Conservation (phyloP, 1,139 yeast species). For the Saccharomyces hybrid region DNA sequence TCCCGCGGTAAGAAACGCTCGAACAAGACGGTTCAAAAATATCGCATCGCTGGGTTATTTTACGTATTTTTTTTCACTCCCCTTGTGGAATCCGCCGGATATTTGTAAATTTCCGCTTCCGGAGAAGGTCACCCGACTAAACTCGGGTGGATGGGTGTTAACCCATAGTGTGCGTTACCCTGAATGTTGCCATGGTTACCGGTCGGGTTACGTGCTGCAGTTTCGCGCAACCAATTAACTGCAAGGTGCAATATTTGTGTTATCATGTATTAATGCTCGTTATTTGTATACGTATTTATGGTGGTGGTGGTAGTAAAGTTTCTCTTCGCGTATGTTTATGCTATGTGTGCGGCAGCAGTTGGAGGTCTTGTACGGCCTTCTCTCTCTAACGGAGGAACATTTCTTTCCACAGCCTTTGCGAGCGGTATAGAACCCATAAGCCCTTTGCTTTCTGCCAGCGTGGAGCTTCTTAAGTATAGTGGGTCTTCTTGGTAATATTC, state of each 20-base stretch:
- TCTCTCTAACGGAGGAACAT: slow-evolving; percentile 78
- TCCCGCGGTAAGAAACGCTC: not conserved
- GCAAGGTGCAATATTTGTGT: not conserved
- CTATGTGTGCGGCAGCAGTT: slow-evolving; percentile 11
- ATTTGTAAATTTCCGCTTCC: slow-evolving; percentile 1
- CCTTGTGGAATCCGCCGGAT: not conserved
- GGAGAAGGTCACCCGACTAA: not conserved
- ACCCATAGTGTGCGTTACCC: too few species aligned
- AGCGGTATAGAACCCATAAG: slow-evolving; percentile 73
- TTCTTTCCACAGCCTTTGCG: slow-evolving; percentile 41
- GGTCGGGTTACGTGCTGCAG: not conserved
- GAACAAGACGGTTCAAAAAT: not conserved
- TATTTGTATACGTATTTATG: slow-evolving; percentile 1
- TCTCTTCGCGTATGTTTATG: slow-evolving; percentile 1
- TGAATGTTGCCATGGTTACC: not conserved
- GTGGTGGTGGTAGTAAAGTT: slow-evolving; percentile 19
- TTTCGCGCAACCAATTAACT: too few species aligned
- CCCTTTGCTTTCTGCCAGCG: slow-evolving; percentile 84
- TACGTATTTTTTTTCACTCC: not conserved
- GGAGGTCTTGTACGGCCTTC: slow-evolving; percentile 56
- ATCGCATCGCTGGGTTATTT: not conserved
- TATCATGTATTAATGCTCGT: not conserved
- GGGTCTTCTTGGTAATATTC: slow-evolving; percentile 79
- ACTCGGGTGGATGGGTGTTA: not conserved
- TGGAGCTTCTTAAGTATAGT: slow-evolving; percentile 59